These are phyloP conservation scores for Suillus lakei DNA, from an alignment of 768 basidiomycete genomes.

Conservation along the genomic window DNA sequence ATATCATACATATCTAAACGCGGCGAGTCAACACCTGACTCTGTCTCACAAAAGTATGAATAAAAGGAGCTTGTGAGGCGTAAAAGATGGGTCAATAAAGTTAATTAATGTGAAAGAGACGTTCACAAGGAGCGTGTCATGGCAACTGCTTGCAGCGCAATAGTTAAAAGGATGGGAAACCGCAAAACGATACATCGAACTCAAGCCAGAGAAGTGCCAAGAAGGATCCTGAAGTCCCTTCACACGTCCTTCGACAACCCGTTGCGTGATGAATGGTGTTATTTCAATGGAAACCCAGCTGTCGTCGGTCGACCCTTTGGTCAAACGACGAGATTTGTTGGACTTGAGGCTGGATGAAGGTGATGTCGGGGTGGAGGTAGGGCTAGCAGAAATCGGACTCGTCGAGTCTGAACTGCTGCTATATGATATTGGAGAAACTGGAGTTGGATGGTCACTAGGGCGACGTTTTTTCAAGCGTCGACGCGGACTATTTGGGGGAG, in stretches of 20 bases:
- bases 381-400: slow-evolving; percentile 8
- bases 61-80: background rate
- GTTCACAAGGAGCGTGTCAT: background rate
- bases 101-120: background rate
- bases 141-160: slow-evolving; percentile 1
- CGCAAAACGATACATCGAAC: no score
- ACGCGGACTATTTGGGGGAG: slow-evolving; percentile 24
- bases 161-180: background rate
- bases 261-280: slow-evolving; percentile 27
- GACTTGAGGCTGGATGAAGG: slow-evolving; percentile 23
- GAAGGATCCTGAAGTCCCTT: background rate
- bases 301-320: slow-evolving; percentile 21
- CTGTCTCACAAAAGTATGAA: background rate
- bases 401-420: slow-evolving; percentile 4
- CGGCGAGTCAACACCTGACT: background rate
- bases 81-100: background rate
- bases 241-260: slow-evolving; percentile 4
- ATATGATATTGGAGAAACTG: slow-evolving; percentile 3
- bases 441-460: slow-evolving; percentile 15
- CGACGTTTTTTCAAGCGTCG: slow-evolving; percentile 38
- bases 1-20: background rate
- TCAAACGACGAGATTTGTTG: slow-evolving; percentile 22
- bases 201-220: background rate
- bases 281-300: slow-evolving; percentile 39
- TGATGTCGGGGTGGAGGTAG: slow-evolving; percentile 1